phyloP scores from a whole-genome alignment of 2,329 filamentous ascomycete genomes.

The Tolypocladium ophioglossoides region DNA sequence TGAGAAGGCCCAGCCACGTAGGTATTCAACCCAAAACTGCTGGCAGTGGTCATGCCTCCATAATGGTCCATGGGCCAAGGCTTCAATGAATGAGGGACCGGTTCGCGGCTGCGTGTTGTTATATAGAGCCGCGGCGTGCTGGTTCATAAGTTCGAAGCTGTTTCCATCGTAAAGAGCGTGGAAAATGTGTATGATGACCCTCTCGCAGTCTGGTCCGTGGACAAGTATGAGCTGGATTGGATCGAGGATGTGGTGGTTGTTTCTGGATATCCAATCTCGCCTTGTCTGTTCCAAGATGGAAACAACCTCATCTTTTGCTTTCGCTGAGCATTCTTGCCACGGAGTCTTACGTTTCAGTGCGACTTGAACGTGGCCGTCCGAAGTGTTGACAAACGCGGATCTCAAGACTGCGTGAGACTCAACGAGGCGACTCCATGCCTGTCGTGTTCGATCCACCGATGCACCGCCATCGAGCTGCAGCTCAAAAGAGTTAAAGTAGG shows the following conservation, averaged over 20 bases:
- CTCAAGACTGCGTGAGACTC: constrained; percentile 53
- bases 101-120: constrained; percentile 8
- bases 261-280: constrained; percentile 41
- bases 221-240: constrained; percentile 44
- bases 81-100: constrained; percentile 52
- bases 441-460: constrained; percentile 35
- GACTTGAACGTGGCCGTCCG: constrained; percentile 68
- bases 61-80: constrained; percentile 61
- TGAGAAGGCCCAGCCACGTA: constrained; percentile 24
- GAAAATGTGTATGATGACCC: constrained; percentile 61
- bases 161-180: constrained; percentile 82
- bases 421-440: constrained; percentile 48
- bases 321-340: constrained; percentile 30
- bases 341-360: constrained; percentile 37
- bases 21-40: constrained; percentile 57
- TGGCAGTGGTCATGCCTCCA: constrained; percentile 26
- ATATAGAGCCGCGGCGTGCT: constrained; percentile 32
- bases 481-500: constrained; percentile 71
- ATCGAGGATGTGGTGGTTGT: constrained; percentile 33
- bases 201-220: constrained; percentile 8
- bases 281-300: constrained; percentile 23
- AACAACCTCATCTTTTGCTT: constrained; percentile 19
- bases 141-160: constrained; percentile 60
- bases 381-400: constrained; percentile 60
- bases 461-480: constrained; percentile 40